These are phyloP conservation scores for Xylaria sp. DNA, from an alignment of 2,329 filamentous ascomycete species.

Conservation along the genomic window DNA sequence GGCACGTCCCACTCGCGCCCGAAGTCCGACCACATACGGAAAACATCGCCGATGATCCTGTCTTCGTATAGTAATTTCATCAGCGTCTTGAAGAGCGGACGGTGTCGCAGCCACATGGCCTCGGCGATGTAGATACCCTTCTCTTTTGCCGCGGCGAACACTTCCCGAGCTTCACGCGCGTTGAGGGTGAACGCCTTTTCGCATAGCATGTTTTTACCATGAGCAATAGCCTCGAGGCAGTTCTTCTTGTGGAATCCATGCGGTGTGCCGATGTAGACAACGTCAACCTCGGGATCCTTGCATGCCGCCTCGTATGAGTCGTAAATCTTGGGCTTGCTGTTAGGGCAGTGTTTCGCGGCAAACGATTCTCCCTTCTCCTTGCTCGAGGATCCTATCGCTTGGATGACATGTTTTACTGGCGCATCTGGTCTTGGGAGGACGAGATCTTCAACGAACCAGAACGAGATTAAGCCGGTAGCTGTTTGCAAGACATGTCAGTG, in stretches of 20 bases:
- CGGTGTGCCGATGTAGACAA: constrained; percentile 54
- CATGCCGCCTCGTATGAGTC: constrained; percentile 49
- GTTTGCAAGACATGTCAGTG: neutral
- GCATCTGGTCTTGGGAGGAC: constrained; percentile 44
- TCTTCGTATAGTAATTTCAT: constrained; percentile 47
- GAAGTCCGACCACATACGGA: constrained; percentile 49
- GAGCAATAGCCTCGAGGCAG: constrained; percentile 49
- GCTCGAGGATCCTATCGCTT: constrained; percentile 50
- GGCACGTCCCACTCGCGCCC: constrained; percentile 45
- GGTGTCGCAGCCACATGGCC: constrained; percentile 54
- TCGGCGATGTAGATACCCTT: constrained; percentile 53
- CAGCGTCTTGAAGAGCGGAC: constrained; percentile 45
- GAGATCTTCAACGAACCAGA: constrained; percentile 53
- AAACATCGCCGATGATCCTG: constrained; percentile 47
- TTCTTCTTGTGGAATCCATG: constrained; percentile 52
- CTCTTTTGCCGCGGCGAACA: constrained; percentile 46
- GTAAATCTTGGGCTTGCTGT: constrained; percentile 43
- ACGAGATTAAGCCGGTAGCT: constrained; percentile 51
- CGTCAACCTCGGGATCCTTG: constrained; percentile 49
- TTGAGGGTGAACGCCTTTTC: constrained; percentile 54
- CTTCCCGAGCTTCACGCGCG: constrained; percentile 46
- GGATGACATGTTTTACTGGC: constrained; percentile 48
- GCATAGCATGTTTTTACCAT: constrained; percentile 52
- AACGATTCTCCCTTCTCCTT: constrained; percentile 47
- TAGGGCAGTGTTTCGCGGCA: constrained; percentile 39